Evolutionary conservation across 2,329 filamentous ascomycete genomes (phyloP).

Genomic region (Aspergillus hortae): DNA sequence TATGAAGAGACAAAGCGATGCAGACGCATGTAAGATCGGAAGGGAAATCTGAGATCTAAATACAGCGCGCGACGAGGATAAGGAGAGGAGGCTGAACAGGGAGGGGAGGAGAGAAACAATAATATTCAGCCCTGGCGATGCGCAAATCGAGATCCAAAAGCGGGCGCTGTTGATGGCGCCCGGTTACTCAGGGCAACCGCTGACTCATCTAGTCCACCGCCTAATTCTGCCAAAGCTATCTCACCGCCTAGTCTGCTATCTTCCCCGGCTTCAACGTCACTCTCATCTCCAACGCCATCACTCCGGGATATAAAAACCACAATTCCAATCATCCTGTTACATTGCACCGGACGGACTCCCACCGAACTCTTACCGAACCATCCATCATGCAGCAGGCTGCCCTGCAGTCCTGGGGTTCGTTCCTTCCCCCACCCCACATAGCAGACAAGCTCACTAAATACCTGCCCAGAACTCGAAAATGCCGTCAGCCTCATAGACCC

Average conservation of each 20-base stretch:
- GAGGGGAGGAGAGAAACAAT: constrained; percentile 9
- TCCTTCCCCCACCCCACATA: constrained; percentile 3
- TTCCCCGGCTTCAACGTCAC: background rate
- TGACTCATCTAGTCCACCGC: constrained; percentile 29
- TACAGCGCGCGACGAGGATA: background rate
- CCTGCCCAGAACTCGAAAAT: constrained; percentile 74
- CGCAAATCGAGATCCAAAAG: constrained; percentile 10
- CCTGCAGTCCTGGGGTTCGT: constrained; percentile 59
- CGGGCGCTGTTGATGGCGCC: constrained; percentile 27
- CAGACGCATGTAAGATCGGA: constrained; percentile 19
- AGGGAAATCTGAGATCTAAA: background rate
- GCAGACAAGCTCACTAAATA: constrained; percentile 7
- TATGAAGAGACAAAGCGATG: constrained; percentile 14
- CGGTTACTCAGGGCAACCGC: constrained; percentile 34
- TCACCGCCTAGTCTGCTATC: constrained; percentile 23
- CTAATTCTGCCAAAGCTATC: constrained; percentile 24
- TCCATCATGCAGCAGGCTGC: constrained; percentile 51
- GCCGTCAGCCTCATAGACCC: constrained; percentile 78
- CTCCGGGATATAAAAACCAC: background rate
- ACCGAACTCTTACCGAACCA: background rate
- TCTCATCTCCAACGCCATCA: background rate
- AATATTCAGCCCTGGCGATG: constrained; percentile 7
- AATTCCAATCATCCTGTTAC: background rate
- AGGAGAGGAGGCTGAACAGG: constrained; percentile 1
- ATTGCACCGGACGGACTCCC: too few species aligned